A percentile compares a stretch with the other conserved stretches of the same genome.
phyloP scores from a whole-genome alignment of 257 asterid species.

The Vinca minor region DNA sequence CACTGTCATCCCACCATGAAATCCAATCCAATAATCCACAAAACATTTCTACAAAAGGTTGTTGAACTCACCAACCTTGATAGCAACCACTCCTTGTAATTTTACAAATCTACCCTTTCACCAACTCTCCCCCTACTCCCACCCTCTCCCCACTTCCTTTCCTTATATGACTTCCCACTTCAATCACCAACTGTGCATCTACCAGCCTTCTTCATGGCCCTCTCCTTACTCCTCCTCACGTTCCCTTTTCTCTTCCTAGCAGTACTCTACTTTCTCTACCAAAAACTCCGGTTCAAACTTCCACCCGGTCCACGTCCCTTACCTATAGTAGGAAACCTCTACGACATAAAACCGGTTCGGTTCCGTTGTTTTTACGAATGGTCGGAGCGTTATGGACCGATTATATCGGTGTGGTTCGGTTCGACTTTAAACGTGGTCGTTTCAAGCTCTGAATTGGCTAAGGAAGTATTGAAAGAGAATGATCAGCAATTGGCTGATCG shows the following conservation, averaged over 20 bases:
- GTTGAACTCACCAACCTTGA: constrained; percentile 4
- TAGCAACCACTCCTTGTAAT: neutral
- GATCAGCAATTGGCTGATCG: constrained; percentile 83
- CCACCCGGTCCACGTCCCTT: constrained; percentile 76
- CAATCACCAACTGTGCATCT: neutral
- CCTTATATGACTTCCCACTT: neutral
- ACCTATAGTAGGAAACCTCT: constrained; percentile 74
- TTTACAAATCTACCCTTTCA: constrained; percentile 2
- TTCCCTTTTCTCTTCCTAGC: constrained; percentile 26
- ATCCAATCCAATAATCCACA: too few species aligned
- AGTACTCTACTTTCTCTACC: constrained; percentile 42
- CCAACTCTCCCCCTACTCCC: constrained; percentile 5
- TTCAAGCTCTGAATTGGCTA: constrained; percentile 53
- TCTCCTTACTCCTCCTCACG: constrained; percentile 15
- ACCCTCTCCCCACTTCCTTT: neutral
- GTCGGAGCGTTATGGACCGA: constrained; percentile 66
- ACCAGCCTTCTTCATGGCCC: neutral
- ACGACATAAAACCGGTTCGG: constrained; percentile 67
- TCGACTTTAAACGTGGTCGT: constrained; percentile 62
- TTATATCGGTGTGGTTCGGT: constrained; percentile 72
- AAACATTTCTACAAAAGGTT: neutral
- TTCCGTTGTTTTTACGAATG: constrained; percentile 75
- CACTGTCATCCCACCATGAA: too few species aligned
- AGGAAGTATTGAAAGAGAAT: constrained; percentile 61
- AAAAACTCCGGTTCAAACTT: constrained; percentile 51